Evolutionary conservation across 805 yeast genomes (phyloP), one percentile per base, ranked within the genome.

Genomic region (Naumovozyma castellii): DNA sequence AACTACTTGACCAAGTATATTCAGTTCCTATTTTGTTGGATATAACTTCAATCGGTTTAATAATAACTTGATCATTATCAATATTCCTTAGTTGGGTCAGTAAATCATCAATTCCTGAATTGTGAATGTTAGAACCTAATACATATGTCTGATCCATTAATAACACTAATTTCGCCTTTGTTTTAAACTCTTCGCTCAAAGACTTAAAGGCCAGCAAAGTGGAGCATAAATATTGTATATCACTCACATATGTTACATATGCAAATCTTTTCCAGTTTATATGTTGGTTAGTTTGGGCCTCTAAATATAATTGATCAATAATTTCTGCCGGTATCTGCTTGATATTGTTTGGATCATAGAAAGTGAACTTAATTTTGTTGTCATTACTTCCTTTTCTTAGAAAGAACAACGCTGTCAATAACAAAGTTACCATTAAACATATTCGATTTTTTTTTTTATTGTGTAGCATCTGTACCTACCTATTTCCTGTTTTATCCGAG

Each of bases 211-310:
- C 71, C 50, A 75, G 59, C 35, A 76, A 47, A 4, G 77, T 71
- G 32, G 73, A 64, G 43, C 76, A 70, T 39, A 77, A 54, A 45
- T 76, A 73, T 16, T 64, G 62, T n/a, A 61, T 45, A 22, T 68
- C 62, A 0, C 81, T 74, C 6, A 78, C 80, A 53, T 76, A 76
- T 39, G 72, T 72, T 1, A 75, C 72, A 51, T 77, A 77, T 0
- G 80, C 81, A 30, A 53, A 61, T 34, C 59, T 59, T 2, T 53
- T 35, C 73, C 73, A 69, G 32, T 63, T 52, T 2, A 66, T 53
- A 0, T 31, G 28, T 2, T 46, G 45, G 3, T 39, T 19, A 3
- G 41, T 28, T 5, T 25, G 32, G 5, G 6, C 18, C 4, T 22
- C 37, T 15, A 10, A 28, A 31, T 40, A 38, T 16, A 47, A 17